Evolutionary conservation across 805 yeast genomes (phyloP).

Genomic region (Candida andamanensis): DNA sequence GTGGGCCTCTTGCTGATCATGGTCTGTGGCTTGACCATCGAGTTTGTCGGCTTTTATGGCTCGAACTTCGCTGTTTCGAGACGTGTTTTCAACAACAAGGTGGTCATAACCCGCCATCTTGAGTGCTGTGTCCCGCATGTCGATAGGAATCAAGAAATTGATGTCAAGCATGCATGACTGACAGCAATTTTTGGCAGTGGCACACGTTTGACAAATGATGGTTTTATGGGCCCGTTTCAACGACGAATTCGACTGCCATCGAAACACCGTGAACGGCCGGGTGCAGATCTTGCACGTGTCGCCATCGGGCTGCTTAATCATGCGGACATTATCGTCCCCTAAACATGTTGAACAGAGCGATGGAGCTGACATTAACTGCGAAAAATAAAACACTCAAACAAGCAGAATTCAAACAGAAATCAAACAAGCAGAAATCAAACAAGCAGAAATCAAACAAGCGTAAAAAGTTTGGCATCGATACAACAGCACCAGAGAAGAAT

Average conservation of each 20-base stretch:
- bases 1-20: slow-evolving; percentile 31
- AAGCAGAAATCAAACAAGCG: too few species aligned
- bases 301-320: slow-evolving; percentile 67
- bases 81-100: slow-evolving; percentile 14
- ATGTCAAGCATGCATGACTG: slow-evolving; percentile 84
- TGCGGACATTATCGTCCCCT: slow-evolving; percentile 63
- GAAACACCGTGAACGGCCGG: slow-evolving; percentile 73
- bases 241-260: slow-evolving; percentile 57
- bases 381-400: too few species aligned
- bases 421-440: too few species aligned
- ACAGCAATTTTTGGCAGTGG: slow-evolving; percentile 76
- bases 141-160: slow-evolving; percentile 73
- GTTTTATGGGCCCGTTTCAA: slow-evolving; percentile 51
- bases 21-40: slow-evolving; percentile 9
- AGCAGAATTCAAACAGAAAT: too few species aligned
- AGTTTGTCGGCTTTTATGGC: slow-evolving; percentile 41
- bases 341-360: slow-evolving; percentile 59
- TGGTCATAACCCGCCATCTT: slow-evolving; percentile 54
- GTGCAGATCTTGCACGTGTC: slow-evolving; percentile 85
- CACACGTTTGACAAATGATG: slow-evolving; percentile 72
- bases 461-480: too few species aligned
- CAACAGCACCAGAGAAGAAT: too few species aligned
- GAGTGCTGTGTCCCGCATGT: slow-evolving; percentile 74
- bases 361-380: slow-evolving; percentile 2
- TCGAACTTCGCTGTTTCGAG: slow-evolving; percentile 27